Evolutionary conservation across 371 early-diverging fungal genomes (phyloP), one percentile per base, ranked within the genome.

Genomic region (Mortierella sp.): DNA sequence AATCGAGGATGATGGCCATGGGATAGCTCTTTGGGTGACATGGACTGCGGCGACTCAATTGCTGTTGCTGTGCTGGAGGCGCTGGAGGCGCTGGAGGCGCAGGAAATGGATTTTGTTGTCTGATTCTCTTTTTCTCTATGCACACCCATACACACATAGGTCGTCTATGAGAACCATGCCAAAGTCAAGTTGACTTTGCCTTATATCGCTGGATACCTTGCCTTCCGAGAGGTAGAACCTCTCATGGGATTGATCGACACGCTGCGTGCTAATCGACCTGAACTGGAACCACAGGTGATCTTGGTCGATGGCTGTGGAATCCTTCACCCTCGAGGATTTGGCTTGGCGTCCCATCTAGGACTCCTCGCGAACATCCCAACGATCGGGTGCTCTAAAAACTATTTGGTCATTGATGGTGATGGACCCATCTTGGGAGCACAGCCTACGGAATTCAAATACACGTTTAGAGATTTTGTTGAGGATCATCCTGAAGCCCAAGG

Each of bases 261-360:
- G 18, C 69, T 95, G 21, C 83, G 83, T 51, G 19, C 50, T 8
- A 51, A 64, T 2, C 59, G 71, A 0, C 90, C 93, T 1, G 82
- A 87, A 6, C 49, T 93, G 18, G 84, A 81, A 58, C 92, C 95
- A 2, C 93, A 95, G 69, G 80, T 91, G 19, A 72, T 96, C 14
- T 67, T 96, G 5, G 94, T 96, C 0, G 98, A 97, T 78, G 98
- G 96, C 27, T 95, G 96, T 72, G 97, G 97, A 1, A 72, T 83
- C 9, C 74, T 96, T 39, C 98, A 97, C 72, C 96, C 96, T 23
- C 86, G 93, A 4, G 74, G 81, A 34, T 95, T 95, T 65, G 98
- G 98, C 3, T 87, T 93, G 2, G 98, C 97, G 18, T 88, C 93
- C 54, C 96, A 96, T 68, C 53, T 96, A 38, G 96, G 96, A 3